Percentiles rank a stretch among this genome's conserved stretches.
Conservation (phyloP, 257 asterid genomes). For the Solanum chaucha region DNA sequence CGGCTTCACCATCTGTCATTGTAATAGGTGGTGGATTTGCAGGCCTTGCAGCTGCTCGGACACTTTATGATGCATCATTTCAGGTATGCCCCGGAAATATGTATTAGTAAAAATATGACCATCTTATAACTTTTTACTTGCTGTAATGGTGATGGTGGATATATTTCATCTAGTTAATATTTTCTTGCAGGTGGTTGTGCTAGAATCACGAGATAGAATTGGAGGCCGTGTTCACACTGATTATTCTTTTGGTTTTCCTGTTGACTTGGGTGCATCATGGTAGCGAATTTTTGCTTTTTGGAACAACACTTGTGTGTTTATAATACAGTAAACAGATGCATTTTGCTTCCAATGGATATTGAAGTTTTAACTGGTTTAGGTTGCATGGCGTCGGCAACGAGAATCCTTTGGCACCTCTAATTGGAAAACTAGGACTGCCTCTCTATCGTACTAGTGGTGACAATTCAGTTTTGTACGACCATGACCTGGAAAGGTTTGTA, state of each 20-base stretch:
- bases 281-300: constrained; percentile 4
- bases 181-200: constrained; percentile 55
- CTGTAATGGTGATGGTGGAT: not conserved
- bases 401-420: constrained; percentile 86
- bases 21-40: constrained; percentile 94
- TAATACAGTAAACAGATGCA: not conserved
- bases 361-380: constrained; percentile 29
- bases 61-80: constrained; percentile 79
- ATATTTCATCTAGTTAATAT: not conserved
- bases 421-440: constrained; percentile 86
- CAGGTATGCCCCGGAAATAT: constrained; percentile 30
- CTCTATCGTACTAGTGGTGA: constrained; percentile 97
- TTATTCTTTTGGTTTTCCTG: constrained; percentile 93
- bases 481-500: constrained; percentile 84
- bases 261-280: constrained; percentile 99
- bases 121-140: not conserved
- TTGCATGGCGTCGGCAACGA: constrained; percentile 93
- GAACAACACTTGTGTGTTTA: not conserved
- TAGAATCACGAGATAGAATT: constrained; percentile 92
- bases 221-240: constrained; percentile 97
- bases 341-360: not conserved
- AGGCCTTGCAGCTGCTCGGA: constrained; percentile 82
- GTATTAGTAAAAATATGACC: not conserved
- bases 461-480: constrained; percentile 94
- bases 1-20: constrained; percentile 62